phyloP scores from a whole-genome alignment of 257 asterid genomes.

The Haberlea rhodopensis region DNA sequence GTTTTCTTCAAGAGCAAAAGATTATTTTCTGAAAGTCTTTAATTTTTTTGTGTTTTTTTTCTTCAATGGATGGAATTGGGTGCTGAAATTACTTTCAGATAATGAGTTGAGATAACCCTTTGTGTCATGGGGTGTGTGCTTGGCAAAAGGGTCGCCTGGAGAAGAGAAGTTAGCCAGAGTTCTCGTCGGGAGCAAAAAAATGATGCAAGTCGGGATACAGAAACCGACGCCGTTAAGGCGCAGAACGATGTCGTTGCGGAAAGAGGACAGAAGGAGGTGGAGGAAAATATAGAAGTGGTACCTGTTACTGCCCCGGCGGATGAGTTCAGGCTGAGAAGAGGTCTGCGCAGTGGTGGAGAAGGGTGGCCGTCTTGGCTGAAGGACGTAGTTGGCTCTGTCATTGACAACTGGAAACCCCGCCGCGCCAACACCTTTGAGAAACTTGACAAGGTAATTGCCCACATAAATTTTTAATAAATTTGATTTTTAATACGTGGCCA shows the following conservation, averaged over 20 bases:
- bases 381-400: conserved; percentile 72
- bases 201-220: conserved; percentile 20
- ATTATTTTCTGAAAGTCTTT: background rate
- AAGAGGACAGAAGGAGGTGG: conserved; percentile 1
- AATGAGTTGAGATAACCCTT: background rate
- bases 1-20: background rate
- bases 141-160: conserved; percentile 36
- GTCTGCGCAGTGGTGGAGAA: conserved; percentile 34
- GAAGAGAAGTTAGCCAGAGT: conserved; percentile 20
- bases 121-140: conserved; percentile 58
- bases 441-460: conserved; percentile 62
- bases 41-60: background rate
- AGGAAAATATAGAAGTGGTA: conserved; percentile 32
- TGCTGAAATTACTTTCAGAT: conserved; percentile 12
- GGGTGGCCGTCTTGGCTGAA: conserved; percentile 88
- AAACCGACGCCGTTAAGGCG: conserved; percentile 12
- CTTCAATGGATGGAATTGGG: conserved; percentile 20
- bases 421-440: conserved; percentile 86
- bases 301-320: conserved; percentile 26
- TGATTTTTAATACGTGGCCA: background rate
- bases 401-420: conserved; percentile 82
- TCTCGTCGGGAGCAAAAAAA: conserved; percentile 28
- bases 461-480: background rate
- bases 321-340: conserved; percentile 34
- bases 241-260: conserved; percentile 17